Evolutionary conservation across 371 early-diverging fungal genomes (phyloP).

Genomic region (Conidiobolus incongruus): DNA sequence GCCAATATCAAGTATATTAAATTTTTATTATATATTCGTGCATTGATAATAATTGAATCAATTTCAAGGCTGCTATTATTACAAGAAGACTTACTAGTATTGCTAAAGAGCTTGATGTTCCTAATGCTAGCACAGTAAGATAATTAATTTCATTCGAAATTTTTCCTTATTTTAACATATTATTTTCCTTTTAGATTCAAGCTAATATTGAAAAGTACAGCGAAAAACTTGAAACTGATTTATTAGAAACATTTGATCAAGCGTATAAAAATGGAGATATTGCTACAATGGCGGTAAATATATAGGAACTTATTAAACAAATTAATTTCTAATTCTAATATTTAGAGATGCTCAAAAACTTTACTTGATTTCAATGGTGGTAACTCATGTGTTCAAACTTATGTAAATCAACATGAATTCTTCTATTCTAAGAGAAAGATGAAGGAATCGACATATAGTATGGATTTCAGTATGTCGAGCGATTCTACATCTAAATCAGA

Average conservation of each 20-base stretch:
- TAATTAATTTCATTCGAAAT: too few relatives aligned
- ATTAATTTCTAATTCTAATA: neutral
- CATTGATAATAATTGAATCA: neutral
- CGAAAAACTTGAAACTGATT: slow-evolving; percentile 72
- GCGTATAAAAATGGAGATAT: slow-evolving; percentile 52
- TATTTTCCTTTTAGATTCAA: slow-evolving; percentile 21
- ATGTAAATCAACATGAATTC: slow-evolving; percentile 90
- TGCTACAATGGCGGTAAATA: slow-evolving; percentile 32
- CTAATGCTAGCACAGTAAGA: slow-evolving; percentile 42
- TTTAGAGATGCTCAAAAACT: slow-evolving; percentile 56
- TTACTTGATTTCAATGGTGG: slow-evolving; percentile 91
- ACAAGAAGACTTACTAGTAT: slow-evolving; percentile 64
- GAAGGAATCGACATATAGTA: slow-evolving; percentile 14
- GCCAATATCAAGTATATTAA: slow-evolving; percentile 52
- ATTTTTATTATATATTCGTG: neutral
- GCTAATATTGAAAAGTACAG: slow-evolving; percentile 72
- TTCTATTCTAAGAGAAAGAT: slow-evolving; percentile 64
- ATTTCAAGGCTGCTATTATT: slow-evolving; percentile 51
- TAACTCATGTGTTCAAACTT: slow-evolving; percentile 74
- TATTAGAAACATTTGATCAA: slow-evolving; percentile 65
- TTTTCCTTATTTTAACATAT: neutral
- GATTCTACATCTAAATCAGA: slow-evolving; percentile 7
- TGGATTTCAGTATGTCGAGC: neutral
- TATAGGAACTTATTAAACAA: too few relatives aligned
- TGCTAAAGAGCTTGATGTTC: slow-evolving; percentile 69